Evolutionary conservation across 306 rosid species (phyloP).

Genomic region (Castanea mollissima): DNA sequence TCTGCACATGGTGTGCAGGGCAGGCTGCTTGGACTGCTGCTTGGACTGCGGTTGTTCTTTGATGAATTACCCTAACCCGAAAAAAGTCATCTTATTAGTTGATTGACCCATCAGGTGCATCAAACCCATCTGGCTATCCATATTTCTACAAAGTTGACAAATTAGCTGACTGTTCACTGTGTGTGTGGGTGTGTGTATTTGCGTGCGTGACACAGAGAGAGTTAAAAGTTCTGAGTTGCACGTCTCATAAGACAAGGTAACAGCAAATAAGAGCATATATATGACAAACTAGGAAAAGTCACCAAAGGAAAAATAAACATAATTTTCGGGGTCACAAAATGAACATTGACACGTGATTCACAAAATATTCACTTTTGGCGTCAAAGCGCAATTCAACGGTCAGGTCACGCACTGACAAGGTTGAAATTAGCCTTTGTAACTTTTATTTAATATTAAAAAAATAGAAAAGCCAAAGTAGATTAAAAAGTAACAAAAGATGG

Average conservation of each 20-base stretch:
- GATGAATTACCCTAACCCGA: neutral
- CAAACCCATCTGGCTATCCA: constrained; percentile 19
- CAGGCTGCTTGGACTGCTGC: too few species aligned
- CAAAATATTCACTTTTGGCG: constrained; percentile 9
- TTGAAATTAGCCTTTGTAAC: constrained; percentile 22
- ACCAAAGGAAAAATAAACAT: constrained; percentile 25
- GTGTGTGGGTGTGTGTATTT: neutral
- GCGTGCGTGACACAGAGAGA: neutral
- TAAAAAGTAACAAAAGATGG: constrained; percentile 14
- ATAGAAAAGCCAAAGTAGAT: constrained; percentile 14
- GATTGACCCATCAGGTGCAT: constrained; percentile 7
- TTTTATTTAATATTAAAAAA: constrained; percentile 8
- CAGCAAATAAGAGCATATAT: neutral
- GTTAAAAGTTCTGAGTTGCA: neutral
- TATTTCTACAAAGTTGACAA: constrained; percentile 34
- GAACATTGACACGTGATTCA: constrained; percentile 63
- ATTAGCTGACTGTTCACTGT: neutral
- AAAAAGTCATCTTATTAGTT: too few species aligned
- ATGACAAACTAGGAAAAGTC: neutral
- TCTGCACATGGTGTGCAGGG: neutral
- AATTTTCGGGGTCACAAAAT: constrained; percentile 33
- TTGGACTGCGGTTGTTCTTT: neutral
- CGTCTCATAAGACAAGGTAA: neutral
- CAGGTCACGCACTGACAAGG: constrained; percentile 25
- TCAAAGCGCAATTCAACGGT: constrained; percentile 17